Percentiles rank a stretch among this genome's conserved stretches.
Evolutionary conservation across 768 basidiomycete genomes (phyloP).

Genomic region (Lentinula detonsa): DNA sequence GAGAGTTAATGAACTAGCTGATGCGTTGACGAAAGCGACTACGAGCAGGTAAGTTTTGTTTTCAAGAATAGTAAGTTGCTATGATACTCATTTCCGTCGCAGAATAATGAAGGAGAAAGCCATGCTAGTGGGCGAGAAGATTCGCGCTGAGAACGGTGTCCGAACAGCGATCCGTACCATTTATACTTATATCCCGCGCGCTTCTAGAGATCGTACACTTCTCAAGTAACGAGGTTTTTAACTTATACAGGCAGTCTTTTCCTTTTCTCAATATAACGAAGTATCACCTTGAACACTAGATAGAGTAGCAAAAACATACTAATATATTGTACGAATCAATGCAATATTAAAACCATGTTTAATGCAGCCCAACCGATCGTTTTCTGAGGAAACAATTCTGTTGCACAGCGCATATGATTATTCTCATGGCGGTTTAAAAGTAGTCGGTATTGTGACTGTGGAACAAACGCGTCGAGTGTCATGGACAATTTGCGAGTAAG

Average conservation of each 20-base stretch:
- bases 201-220: slow-evolving; percentile 14
- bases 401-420: too few relatives aligned
- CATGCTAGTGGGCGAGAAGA: slow-evolving; percentile 29
- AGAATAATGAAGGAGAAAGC: slow-evolving; percentile 62
- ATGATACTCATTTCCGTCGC: neutral
- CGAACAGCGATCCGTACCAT: slow-evolving; percentile 50
- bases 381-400: too few relatives aligned
- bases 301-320: too few relatives aligned
- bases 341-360: too few relatives aligned
- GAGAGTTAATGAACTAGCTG: slow-evolving; percentile 39
- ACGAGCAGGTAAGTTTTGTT: slow-evolving; percentile 35
- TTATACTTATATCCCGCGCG: slow-evolving; percentile 42
- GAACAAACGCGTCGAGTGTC: neutral
- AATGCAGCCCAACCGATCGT: too few relatives aligned
- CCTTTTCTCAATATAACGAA: neutral
- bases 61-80: neutral
- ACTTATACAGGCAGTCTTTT: neutral
- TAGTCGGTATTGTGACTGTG: too few relatives aligned
- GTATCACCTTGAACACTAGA: neutral
- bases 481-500: neutral
- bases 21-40: slow-evolving; percentile 52
- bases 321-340: too few relatives aligned
- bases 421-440: too few relatives aligned
- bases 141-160: slow-evolving; percentile 50
- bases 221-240: neutral